A percentile compares a stretch with the other conserved stretches of the same genome.
phyloP scores from a whole-genome alignment of 129 eudicot genomes.

The Logfia minima region DNA sequence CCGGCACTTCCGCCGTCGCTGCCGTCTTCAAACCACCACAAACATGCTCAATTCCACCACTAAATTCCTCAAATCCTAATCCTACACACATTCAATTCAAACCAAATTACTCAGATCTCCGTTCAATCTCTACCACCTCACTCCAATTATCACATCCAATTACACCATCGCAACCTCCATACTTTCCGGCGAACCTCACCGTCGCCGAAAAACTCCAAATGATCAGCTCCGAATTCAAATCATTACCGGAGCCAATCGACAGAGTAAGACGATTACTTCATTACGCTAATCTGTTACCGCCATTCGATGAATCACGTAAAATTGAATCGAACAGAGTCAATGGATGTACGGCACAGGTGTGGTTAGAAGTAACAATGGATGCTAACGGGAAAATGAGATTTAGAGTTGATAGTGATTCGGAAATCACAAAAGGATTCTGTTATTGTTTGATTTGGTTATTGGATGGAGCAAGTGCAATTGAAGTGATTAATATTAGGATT shows the following conservation, averaged over 20 bases:
- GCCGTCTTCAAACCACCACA: slow-evolving; percentile 25
- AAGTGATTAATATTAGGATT: slow-evolving; percentile 48
- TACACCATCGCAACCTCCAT: not conserved
- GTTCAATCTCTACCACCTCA: slow-evolving; percentile 22
- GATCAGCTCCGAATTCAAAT: slow-evolving; percentile 58
- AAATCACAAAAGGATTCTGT: slow-evolving; percentile 84
- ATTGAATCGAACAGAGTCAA: slow-evolving; percentile 52
- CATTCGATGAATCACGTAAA: slow-evolving; percentile 44
- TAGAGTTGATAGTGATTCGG: slow-evolving; percentile 81
- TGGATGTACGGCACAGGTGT: slow-evolving; percentile 85
- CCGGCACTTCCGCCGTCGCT: slow-evolving; percentile 21
- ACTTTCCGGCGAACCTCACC: slow-evolving; percentile 9
- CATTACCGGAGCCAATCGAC: slow-evolving; percentile 65
- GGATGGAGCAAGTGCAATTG: slow-evolving; percentile 69
- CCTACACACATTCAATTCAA: slow-evolving; percentile 11
- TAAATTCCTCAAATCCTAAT: slow-evolving; percentile 12
- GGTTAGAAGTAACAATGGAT: slow-evolving; percentile 66
- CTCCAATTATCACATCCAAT: slow-evolving; percentile 20
- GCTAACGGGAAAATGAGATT: slow-evolving; percentile 51
- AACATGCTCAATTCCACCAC: slow-evolving; percentile 7
- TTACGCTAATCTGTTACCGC: slow-evolving; percentile 59
- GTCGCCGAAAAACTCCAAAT: slow-evolving; percentile 43
- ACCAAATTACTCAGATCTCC: slow-evolving; percentile 9
- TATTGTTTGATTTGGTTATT: slow-evolving; percentile 77
- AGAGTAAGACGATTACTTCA: slow-evolving; percentile 67